Conservation (phyloP, 208 protist genomes). For the Acanthamoeba healyi region DNA sequence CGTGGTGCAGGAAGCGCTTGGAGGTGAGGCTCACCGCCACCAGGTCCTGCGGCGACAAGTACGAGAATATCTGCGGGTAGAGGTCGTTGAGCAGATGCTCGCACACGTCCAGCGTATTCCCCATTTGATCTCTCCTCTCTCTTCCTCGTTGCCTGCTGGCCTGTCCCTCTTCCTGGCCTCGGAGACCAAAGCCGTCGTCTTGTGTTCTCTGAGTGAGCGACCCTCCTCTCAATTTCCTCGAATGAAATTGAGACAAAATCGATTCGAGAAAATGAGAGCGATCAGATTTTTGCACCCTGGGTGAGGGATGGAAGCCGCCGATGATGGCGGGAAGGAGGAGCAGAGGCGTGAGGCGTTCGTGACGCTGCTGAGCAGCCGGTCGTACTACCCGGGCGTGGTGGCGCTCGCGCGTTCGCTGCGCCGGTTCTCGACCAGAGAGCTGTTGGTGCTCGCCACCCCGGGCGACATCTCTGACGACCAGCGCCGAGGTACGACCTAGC, state of each 20-base stretch:
- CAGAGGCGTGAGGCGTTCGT: not conserved
- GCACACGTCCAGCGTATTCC: not conserved
- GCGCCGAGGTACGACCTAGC: not conserved
- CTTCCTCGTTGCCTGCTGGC: not conserved
- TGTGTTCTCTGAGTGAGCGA: no score
- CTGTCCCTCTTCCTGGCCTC: no score
- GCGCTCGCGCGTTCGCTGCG: conserved; percentile 22
- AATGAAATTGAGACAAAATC: no score
- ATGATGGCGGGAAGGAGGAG: no score
- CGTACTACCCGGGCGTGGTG: conserved; percentile 27
- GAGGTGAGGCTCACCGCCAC: not conserved
- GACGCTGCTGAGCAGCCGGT: conserved; percentile 18
- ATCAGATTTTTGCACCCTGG: no score
- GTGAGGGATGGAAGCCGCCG: no score
- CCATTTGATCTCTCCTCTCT: not conserved
- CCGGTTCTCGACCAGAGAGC: not conserved
- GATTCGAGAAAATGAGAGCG: no score
- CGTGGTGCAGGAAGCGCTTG: not conserved
- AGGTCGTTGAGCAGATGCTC: conserved; percentile 5
- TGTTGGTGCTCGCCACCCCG: conserved; percentile 11
- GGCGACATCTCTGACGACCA: not conserved
- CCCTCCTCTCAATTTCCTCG: no score
- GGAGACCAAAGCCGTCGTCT: no score
- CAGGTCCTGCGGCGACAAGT: not conserved
- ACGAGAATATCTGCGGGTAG: conserved; percentile 5